Conservation (phyloP, 208 protist species). For the Strigomonas culicis region DNA sequence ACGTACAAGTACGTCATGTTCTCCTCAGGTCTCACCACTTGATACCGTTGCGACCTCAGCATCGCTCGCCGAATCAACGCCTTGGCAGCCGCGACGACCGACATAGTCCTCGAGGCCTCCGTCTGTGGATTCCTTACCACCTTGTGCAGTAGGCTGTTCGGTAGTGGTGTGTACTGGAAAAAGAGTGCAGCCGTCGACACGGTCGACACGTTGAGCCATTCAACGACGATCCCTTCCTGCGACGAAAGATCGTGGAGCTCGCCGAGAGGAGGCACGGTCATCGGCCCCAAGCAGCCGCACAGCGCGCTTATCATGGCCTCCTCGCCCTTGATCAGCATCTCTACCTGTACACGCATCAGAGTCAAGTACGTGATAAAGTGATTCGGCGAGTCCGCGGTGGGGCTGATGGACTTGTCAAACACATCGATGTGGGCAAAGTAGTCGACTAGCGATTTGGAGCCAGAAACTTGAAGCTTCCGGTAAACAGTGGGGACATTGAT, state of each 20-base stretch:
- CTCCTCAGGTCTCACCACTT: slow-evolving; percentile 30
- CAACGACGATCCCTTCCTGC: slow-evolving; percentile 37
- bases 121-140: background rate
- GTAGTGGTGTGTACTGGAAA: slow-evolving; percentile 17
- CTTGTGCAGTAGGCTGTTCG: background rate
- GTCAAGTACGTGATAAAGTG: slow-evolving; percentile 53
- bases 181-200: slow-evolving; percentile 61
- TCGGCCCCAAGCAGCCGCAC: background rate
- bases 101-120: slow-evolving; percentile 3
- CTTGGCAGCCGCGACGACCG: slow-evolving; percentile 11
- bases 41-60: slow-evolving; percentile 27
- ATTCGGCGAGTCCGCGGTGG: slow-evolving; percentile 14
- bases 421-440: slow-evolving; percentile 42
- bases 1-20: slow-evolving; percentile 39
- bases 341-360: slow-evolving; percentile 56
- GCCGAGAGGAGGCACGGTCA: slow-evolving; percentile 6
- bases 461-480: slow-evolving; percentile 63
- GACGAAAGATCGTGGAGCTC: slow-evolving; percentile 41
- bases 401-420: slow-evolving; percentile 16
- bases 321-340: slow-evolving; percentile 42
- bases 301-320: slow-evolving; percentile 39
- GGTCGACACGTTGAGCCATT: slow-evolving; percentile 59
- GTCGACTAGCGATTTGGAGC: slow-evolving; percentile 65
- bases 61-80: slow-evolving; percentile 36
- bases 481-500: slow-evolving; percentile 60